These are phyloP conservation scores for Petunia secreta DNA, from an alignment of 257 asterid species.

Conservation along the genomic window DNA sequence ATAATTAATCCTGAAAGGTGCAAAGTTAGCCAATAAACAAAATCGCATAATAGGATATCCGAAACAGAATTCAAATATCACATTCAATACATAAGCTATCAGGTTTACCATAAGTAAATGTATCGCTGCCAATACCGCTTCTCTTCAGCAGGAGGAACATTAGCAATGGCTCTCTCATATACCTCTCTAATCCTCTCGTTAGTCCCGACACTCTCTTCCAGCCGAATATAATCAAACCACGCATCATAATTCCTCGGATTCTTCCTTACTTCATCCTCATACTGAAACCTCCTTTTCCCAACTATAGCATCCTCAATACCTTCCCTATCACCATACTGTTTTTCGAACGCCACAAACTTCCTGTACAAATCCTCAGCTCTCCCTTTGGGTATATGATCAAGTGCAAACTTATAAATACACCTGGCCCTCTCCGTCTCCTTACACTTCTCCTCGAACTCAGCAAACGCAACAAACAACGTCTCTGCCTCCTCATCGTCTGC, in stretches of 20 bases:
- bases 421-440: slow-evolving; percentile 92
- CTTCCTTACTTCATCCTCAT: slow-evolving; percentile 86
- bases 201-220: slow-evolving; percentile 80
- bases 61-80: background rate
- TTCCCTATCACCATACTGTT: slow-evolving; percentile 87
- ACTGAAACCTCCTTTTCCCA: slow-evolving; percentile 88
- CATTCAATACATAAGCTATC: background rate
- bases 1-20: slow-evolving; percentile 73
- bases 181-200: slow-evolving; percentile 73
- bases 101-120: slow-evolving; percentile 79
- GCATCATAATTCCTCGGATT: slow-evolving; percentile 83
- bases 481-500: slow-evolving; percentile 94
- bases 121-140: slow-evolving; percentile 95
- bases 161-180: slow-evolving; percentile 89
- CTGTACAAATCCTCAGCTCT: slow-evolving; percentile 86
- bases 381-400: slow-evolving; percentile 92
- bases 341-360: slow-evolving; percentile 91
- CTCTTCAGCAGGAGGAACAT: slow-evolving; percentile 93
- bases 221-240: slow-evolving; percentile 85
- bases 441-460: slow-evolving; percentile 90
- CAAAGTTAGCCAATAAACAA: slow-evolving; percentile 35
- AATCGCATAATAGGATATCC: slow-evolving; percentile 9
- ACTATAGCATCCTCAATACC: slow-evolving; percentile 96
- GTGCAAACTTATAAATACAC: slow-evolving; percentile 75
- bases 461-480: slow-evolving; percentile 81